Base-by-base conservation (phyloP, 345 rosid species). In the Boechera retrofracta region DNA sequence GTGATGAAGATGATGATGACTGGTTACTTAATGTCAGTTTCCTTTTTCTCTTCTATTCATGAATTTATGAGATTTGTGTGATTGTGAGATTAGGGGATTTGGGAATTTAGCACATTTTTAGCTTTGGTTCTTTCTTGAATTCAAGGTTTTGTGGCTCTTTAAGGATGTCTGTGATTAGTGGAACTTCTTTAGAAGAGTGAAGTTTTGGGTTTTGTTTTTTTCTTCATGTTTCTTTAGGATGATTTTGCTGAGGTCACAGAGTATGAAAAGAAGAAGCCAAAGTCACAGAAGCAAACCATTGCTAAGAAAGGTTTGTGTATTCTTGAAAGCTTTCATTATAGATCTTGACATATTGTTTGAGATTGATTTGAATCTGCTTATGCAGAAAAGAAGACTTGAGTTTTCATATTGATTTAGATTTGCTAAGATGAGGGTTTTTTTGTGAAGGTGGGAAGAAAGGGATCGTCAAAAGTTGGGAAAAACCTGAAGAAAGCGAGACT, bases 221-320 rank as follows among this genome's bases (percentile, higher is more conserved):
- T 21, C 12, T 41, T 48, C 24, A 49, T 74, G 41, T 70, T 28
- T 59, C 56, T 77, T 31, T 88, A 95, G 99, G 92, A 90, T 70
- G 93, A 88, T 62, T 89, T 89, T 75, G 95, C 97, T 11, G 92
- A 92, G 86, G 79, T 83, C 7, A 32, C 79, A 68, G 95, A 86
- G 64, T 92, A 84, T 77, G 75, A 78, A 63, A 81, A 84, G 62
- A 86, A 77, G 84, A 86, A 72, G 77, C 31, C 82, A 15, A 87
- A 82, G 81, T 75, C 81, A 11, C 86, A 42, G 64, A 89, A 80
- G 72, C 59, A 52, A 53, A 53, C 71, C 42, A 67, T 67, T 61
- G 85, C 71, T 59, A 71, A 9, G 79, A 79, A 77, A 85, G 91
- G 98, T 89, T 73, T 70, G 71, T 49, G 44, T 60, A 2, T 71